Base-by-base conservation (phyloP, 106 monocot genomes). In the Acanthochlamys bracteata region DNA sequence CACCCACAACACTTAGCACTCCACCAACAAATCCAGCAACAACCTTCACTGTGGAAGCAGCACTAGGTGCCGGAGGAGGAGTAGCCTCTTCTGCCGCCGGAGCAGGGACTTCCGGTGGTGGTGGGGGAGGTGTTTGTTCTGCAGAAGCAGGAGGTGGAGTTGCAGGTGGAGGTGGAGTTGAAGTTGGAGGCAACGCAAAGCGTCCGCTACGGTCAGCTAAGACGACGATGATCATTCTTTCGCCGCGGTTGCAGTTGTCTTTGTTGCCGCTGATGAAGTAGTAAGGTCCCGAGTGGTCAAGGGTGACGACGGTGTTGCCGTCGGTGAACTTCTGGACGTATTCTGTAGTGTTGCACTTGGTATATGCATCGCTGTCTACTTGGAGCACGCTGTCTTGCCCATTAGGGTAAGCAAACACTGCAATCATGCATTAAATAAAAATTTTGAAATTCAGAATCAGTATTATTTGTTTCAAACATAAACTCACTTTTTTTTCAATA, bases 181-280 rank as follows among this genome's bases (percentile, higher is more conserved):
- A 55, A 1, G 82, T 24, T 7, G 70, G 43, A 7, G 54, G 53
- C 11, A 55, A 17, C 25, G 46, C 20, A 23, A 40, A 33, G 6
- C 51, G 66, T 14, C 60, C 61, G 72, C 53, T 56, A 11, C 65
- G 69, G 47, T 66, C 70, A 19, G 47, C 73, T 69, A 77, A 33
- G 46, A 82, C 77, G 15, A 74, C 70, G 10, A 82, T 61, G 24
- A 27, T 39, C 23, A 82, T 1, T 65, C 65, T 69, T 66, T 82
- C 82, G 41, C 42, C 58, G 23, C 70, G 69, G 3, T 74, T 41
- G 49, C 77, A 82, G 73, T 82, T 77, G 53, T 65, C 59, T 27
- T 66, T 49, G 60, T 56, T 66, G 21, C 82, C 82, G 14, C 82
- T 82, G 69, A 82, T 82, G 66, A 82, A 82, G 72, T 77, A 74